Conservation (phyloP, 352 stramenopile genomes). For the Stramenopiles sp. region DNA sequence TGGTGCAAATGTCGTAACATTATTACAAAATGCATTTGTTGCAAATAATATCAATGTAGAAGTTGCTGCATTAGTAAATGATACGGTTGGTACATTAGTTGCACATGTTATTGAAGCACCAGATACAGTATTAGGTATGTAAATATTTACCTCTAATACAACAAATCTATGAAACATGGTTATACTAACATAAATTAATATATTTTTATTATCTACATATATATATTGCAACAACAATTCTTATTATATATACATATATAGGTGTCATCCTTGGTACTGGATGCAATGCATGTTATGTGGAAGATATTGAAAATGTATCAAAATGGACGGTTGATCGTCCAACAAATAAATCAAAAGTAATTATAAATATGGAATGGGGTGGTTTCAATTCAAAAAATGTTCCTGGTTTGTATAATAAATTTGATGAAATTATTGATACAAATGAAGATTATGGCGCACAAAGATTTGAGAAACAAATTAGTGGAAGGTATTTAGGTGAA, state of each 20-base stretch:
- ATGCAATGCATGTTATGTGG: slow-evolving; percentile 26
- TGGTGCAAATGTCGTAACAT: slow-evolving; percentile 17
- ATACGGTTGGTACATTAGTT: slow-evolving; percentile 28
- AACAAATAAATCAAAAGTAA: slow-evolving; percentile 14
- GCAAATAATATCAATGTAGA: slow-evolving; percentile 14
- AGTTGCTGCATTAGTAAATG: slow-evolving; percentile 23
- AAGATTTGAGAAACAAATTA: slow-evolving; percentile 29
- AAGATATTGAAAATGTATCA: slow-evolving; percentile 19
- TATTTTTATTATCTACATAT: too few relatives aligned
- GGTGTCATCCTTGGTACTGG: slow-evolving; percentile 28
- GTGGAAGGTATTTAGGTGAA: slow-evolving; percentile 24
- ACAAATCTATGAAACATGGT: too few relatives aligned
- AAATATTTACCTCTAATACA: too few relatives aligned
- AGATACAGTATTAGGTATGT: too few relatives aligned
- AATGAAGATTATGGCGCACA: slow-evolving; percentile 21
- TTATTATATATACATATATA: too few relatives aligned
- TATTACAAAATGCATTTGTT: slow-evolving; percentile 19
- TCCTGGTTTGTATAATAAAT: slow-evolving; percentile 11
- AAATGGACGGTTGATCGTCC: slow-evolving; percentile 14
- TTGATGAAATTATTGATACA: slow-evolving; percentile 21
- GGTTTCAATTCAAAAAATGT: slow-evolving; percentile 17
- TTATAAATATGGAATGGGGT: slow-evolving; percentile 31
- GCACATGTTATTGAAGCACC: slow-evolving; percentile 18
- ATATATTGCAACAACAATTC: too few relatives aligned
- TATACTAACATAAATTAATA: too few relatives aligned